phyloP scores from a whole-genome alignment of 345 rosid species.

The Euphorbia lathyris region DNA sequence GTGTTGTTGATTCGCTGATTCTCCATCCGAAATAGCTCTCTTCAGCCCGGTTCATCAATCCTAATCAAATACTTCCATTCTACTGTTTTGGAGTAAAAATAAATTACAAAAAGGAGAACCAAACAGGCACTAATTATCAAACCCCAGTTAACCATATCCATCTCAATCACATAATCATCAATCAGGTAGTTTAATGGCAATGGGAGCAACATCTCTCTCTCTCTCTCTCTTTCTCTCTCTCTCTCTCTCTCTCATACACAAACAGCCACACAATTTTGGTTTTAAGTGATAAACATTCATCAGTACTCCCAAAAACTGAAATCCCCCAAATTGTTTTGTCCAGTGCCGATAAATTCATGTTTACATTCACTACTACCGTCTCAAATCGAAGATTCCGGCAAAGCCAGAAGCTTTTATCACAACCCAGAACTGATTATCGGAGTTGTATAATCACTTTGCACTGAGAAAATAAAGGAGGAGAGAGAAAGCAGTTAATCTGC shows the following conservation, averaged over 20 bases:
- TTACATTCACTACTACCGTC: background rate
- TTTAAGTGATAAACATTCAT: background rate
- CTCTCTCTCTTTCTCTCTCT: too few relatives aligned
- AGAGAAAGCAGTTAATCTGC: slow-evolving; percentile 4
- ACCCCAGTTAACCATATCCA: background rate
- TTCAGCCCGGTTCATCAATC: too few relatives aligned
- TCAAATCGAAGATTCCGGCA: background rate
- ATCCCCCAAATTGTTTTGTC: background rate
- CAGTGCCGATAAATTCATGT: background rate
- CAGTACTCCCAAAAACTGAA: background rate
- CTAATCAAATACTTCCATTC: too few relatives aligned
- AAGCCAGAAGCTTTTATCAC: background rate
- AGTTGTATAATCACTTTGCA: background rate
- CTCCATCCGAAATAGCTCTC: too few relatives aligned
- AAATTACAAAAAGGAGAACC: too few relatives aligned
- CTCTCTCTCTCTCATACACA: background rate
- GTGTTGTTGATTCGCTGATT: too few relatives aligned
- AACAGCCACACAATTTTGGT: background rate
- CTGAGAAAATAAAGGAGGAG: background rate
- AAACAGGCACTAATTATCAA: background rate
- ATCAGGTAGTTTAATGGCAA: background rate
- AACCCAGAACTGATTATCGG: slow-evolving; percentile 11
- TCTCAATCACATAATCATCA: background rate
- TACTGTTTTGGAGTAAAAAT: too few relatives aligned
- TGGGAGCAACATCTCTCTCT: background rate